Percentiles rank a stretch among this genome's conserved stretches.
These are phyloP conservation scores for Aechmea fasciata DNA, from an alignment of 176 grass and related monocot genomes.

Conservation along the genomic window DNA sequence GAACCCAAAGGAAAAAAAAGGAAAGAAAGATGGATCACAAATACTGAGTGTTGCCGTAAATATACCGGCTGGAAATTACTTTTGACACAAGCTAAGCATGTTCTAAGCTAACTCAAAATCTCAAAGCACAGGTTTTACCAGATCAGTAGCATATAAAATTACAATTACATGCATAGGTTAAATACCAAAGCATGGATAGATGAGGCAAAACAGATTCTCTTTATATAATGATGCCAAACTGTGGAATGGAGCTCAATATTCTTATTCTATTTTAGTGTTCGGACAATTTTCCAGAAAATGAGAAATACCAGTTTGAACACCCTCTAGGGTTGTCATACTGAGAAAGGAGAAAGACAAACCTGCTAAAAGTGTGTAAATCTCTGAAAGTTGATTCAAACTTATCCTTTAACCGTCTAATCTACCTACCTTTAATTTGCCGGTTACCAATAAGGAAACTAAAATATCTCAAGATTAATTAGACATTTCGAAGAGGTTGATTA, in stretches of 20 bases:
- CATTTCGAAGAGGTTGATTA: background rate
- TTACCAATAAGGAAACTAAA: background rate
- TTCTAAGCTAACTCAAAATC: background rate
- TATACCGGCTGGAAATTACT: background rate
- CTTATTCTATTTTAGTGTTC: background rate
- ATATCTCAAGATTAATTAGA: background rate
- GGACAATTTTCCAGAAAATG: too few species aligned
- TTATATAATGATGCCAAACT: background rate
- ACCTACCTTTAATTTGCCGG: background rate
- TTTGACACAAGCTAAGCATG: background rate
- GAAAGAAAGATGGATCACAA: too few species aligned
- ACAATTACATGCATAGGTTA: background rate
- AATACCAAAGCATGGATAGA: background rate
- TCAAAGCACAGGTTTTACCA: too few species aligned
- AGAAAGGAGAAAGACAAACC: too few species aligned
- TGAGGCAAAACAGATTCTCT: background rate
- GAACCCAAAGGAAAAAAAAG: conserved; percentile 17
- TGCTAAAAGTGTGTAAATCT: too few species aligned
- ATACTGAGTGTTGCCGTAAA: background rate
- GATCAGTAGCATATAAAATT: too few species aligned
- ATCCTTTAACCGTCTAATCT: background rate
- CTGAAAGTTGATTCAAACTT: background rate
- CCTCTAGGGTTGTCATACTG: too few species aligned
- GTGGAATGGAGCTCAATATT: background rate
- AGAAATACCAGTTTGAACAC: too few species aligned